Evolutionary conservation across 2,329 filamentous ascomycete species (phyloP).

Genomic region (Didymella exigua): DNA sequence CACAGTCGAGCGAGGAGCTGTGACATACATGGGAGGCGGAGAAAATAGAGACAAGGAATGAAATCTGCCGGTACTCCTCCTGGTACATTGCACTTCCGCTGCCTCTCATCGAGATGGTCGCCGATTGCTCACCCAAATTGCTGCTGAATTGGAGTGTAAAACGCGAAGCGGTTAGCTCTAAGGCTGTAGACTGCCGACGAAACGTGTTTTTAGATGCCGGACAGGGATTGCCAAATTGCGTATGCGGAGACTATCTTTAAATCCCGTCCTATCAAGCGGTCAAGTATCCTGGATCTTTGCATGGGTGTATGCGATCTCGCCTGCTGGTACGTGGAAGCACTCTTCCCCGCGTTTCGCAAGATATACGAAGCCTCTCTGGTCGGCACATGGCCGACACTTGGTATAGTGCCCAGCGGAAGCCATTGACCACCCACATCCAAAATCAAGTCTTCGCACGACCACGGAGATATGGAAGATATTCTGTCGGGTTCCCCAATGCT

Average conservation of each 20-base stretch:
- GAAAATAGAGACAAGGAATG: slow-evolving; percentile 2
- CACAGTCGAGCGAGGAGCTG: not conserved
- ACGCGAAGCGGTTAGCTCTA: not conserved
- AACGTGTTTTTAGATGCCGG: not conserved
- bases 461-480: not conserved
- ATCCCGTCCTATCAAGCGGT: slow-evolving; percentile 5
- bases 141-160: not conserved
- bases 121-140: not conserved
- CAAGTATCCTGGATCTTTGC: slow-evolving; percentile 3
- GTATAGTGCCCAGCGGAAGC: not conserved
- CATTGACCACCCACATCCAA: not conserved
- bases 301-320: not conserved
- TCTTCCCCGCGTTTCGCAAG: not conserved
- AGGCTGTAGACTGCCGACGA: not conserved
- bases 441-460: not conserved
- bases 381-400: not conserved
- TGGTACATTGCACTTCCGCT: not conserved
- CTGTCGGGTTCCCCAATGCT: too few relatives aligned
- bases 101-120: not conserved
- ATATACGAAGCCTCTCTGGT: not conserved
- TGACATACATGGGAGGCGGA: not conserved
- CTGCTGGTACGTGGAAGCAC: slow-evolving; percentile 15
- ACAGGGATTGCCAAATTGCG: slow-evolving; percentile 7
- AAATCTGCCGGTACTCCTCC: not conserved
- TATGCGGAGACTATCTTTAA: slow-evolving; percentile 2